These are phyloP conservation scores for Cytidiella melzeri DNA, from an alignment of 768 basidiomycete genomes.

Conservation along the genomic window DNA sequence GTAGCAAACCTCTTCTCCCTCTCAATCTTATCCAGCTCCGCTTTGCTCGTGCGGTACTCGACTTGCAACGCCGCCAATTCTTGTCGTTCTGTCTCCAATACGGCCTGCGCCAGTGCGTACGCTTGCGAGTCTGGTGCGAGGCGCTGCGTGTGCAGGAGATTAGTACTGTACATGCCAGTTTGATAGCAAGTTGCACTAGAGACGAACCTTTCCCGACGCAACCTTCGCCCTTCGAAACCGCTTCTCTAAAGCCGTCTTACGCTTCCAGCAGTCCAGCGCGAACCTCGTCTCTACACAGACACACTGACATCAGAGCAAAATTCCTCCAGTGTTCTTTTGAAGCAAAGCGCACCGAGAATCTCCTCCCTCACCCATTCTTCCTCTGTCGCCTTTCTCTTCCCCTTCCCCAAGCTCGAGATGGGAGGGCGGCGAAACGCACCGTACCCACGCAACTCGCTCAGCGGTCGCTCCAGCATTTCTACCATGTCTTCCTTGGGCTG, in stretches of 20 bases:
- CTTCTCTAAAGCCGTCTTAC: conserved; percentile 47
- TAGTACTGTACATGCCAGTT: background rate
- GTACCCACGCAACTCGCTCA: background rate
- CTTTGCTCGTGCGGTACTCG: conserved; percentile 56
- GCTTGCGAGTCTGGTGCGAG: conserved; percentile 56
- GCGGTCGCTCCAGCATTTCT: background rate
- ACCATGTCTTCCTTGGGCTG: conserved; percentile 63
- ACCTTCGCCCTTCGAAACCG: conserved; percentile 52
- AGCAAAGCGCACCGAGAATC: conserved; percentile 41
- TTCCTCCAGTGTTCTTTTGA: no score
- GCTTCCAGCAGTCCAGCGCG: conserved; percentile 59
- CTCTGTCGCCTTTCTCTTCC: conserved; percentile 54
- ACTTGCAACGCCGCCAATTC: conserved; percentile 51
- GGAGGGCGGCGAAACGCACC: conserved; percentile 14
- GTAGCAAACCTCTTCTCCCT: conserved; percentile 55
- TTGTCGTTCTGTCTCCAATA: conserved; percentile 60
- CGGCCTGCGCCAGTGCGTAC: conserved; percentile 54
- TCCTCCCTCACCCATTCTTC: conserved; percentile 38
- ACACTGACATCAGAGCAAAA: no score
- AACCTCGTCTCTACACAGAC: conserved; percentile 54
- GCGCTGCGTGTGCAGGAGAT: conserved; percentile 41
- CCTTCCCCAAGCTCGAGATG: conserved; percentile 34
- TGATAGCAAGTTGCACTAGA: background rate
- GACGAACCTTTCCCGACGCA: conserved; percentile 51
- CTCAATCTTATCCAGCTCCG: conserved; percentile 62